Evolutionary conservation across 1,284 basidiomycete genomes (phyloP).

Genomic region (Sparassis latifolia): DNA sequence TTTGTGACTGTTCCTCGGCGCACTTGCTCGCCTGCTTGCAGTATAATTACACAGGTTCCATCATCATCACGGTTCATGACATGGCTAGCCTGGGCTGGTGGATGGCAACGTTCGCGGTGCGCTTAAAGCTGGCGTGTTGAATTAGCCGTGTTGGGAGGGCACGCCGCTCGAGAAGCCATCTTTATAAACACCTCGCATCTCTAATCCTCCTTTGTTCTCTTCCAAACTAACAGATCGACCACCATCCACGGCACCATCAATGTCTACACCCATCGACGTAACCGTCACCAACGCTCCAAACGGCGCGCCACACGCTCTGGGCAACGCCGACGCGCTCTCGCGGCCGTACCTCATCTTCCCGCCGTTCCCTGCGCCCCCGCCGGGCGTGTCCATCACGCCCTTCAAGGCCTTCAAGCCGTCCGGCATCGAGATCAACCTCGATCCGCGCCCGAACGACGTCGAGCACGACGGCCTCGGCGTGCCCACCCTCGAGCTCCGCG

Average conservation of each 20-base stretch:
- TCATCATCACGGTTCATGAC: too few species aligned
- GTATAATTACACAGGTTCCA: too few species aligned
- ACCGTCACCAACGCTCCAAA: neutral
- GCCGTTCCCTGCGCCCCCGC: slow-evolving; percentile 50
- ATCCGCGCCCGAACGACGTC: slow-evolving; percentile 31
- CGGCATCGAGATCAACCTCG: slow-evolving; percentile 43
- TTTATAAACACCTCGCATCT: too few species aligned
- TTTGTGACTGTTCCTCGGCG: too few species aligned
- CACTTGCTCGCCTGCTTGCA: too few species aligned
- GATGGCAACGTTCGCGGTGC: too few species aligned
- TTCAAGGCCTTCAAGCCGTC: slow-evolving; percentile 55
- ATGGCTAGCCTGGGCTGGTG: too few species aligned
- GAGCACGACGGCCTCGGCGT: slow-evolving; percentile 60
- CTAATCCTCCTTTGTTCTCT: too few species aligned
- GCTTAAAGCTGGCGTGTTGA: too few species aligned
- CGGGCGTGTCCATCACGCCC: slow-evolving; percentile 46
- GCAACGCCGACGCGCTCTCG: neutral
- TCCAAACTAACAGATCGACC: too few species aligned
- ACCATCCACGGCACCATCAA: neutral
- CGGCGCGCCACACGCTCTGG: neutral
- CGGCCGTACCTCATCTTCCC: slow-evolving; percentile 37
- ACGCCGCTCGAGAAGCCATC: too few species aligned
- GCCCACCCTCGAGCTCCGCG: slow-evolving; percentile 50
- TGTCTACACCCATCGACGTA: neutral
- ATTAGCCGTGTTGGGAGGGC: too few species aligned